These are phyloP conservation scores for Tolypocladium paradoxum DNA, from an alignment of 2,329 filamentous ascomycete species.

Conservation along the genomic window DNA sequence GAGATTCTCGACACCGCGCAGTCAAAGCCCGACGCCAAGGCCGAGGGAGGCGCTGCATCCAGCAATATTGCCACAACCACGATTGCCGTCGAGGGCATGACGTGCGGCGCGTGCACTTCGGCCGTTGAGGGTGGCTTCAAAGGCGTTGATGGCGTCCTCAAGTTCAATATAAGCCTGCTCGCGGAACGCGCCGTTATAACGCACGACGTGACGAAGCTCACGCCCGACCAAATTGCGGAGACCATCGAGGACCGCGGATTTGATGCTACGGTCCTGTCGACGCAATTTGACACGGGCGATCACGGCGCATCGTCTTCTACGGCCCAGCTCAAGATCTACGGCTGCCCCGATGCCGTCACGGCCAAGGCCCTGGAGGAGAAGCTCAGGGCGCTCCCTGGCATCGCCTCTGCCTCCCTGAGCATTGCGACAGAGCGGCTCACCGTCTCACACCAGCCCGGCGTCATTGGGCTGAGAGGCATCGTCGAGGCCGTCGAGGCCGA, in stretches of 20 bases:
- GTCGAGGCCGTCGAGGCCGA: slow-evolving; percentile 73
- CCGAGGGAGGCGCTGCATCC: slow-evolving; percentile 16
- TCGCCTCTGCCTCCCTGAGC: slow-evolving; percentile 64
- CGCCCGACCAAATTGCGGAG: slow-evolving; percentile 64
- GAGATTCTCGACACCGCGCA: slow-evolving; percentile 62
- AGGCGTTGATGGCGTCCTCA: slow-evolving; percentile 63
- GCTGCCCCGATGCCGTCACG: slow-evolving; percentile 59
- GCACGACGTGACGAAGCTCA: slow-evolving; percentile 63
- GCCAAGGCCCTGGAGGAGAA: slow-evolving; percentile 61
- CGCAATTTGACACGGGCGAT: slow-evolving; percentile 48
- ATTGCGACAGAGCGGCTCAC: slow-evolving; percentile 63
- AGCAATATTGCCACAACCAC: slow-evolving; percentile 60
- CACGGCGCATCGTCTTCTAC: slow-evolving; percentile 46
- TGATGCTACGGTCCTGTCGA: slow-evolving; percentile 72
- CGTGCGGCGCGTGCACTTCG: slow-evolving; percentile 90
- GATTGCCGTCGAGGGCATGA: slow-evolving; percentile 90
- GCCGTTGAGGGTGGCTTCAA: slow-evolving; percentile 78
- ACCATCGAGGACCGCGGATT: slow-evolving; percentile 87
- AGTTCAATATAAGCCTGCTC: slow-evolving; percentile 90
- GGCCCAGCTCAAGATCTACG: slow-evolving; percentile 76
- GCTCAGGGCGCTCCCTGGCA: slow-evolving; percentile 55
- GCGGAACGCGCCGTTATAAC: slow-evolving; percentile 85
- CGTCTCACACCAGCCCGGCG: slow-evolving; percentile 59
- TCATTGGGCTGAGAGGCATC: slow-evolving; percentile 69
- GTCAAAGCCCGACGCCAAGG: slow-evolving; percentile 16